Base-by-base conservation (phyloP, 108 stramenopile genomes). In the Aurantiochytrium sp. region DNA sequence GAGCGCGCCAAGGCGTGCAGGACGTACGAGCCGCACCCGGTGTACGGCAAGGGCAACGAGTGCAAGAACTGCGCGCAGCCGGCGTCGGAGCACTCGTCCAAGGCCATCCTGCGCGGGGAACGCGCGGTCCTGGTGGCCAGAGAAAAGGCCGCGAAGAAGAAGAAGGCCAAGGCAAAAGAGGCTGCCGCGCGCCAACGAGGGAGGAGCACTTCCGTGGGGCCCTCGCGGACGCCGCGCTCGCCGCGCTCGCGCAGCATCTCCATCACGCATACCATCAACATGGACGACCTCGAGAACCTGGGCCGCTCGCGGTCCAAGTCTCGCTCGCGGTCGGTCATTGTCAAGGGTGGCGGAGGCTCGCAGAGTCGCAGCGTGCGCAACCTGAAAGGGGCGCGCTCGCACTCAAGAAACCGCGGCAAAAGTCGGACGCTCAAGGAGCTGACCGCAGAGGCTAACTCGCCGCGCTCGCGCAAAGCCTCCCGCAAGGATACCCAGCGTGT, bases 11-110 rank as follows among this genome's bases (percentile, higher is more conserved):
- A 47, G 76, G 49, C 76, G 51, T 83, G 76, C 76, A 47, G 51
- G 51, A 12, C 6, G 76, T 83, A 83, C 76, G 76, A 83, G 51
- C 76, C 76, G 49, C 76, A 83, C 76, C 76, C 76, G 51, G 49
- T 83, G 43, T 83, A 83, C 76, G 76, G 76, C 25, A 47, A 53
- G 76, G 76, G 18, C 19, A 53, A 53, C n/a, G 14, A 83, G 76
- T 83, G 76, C 76, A 83, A 83, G 76, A 83, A 83, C 76, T 83
- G 76, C 76, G 12, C 51, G 49, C n/a, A 25, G 49, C 76, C 12
- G 25, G 76, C 76, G n/a, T 47, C 76, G 45, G 76, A 83, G 76
- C 76, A 83, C 51, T 53, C 45, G 49, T 53, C 45, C 6, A 83
- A 83, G 76, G 76, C 76, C 16, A 83, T 83, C 4, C 49, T 83